Conservation (phyloP, 805 yeast genomes). For the Komagataella ulmi region DNA sequence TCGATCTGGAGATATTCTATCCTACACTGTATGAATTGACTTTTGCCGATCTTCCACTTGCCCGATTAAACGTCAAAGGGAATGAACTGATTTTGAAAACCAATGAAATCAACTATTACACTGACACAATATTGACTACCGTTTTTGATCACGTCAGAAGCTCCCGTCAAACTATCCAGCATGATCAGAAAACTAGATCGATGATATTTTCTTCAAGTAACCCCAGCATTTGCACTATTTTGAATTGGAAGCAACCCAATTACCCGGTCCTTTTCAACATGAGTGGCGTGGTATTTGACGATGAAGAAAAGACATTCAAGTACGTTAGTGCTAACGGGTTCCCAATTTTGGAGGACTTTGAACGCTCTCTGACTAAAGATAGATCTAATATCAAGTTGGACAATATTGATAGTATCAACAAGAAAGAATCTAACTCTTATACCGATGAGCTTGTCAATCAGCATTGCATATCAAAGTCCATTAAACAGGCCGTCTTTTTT, state of each 20-base stretch:
- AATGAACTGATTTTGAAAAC: slow-evolving; percentile 6
- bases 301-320: slow-evolving; percentile 12
- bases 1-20: slow-evolving; percentile 63
- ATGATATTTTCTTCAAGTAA: slow-evolving; percentile 78
- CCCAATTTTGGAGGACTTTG: slow-evolving; percentile 4
- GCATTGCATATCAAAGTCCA: slow-evolving; percentile 44
- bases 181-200: slow-evolving; percentile 32
- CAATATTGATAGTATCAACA: slow-evolving; percentile 19
- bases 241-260: slow-evolving; percentile 98
- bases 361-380: slow-evolving; percentile 1
- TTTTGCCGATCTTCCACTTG: slow-evolving; percentile 11
- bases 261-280: slow-evolving; percentile 85
- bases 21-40: slow-evolving; percentile 40
- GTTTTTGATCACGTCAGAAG: slow-evolving; percentile 69
- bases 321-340: slow-evolving; percentile 29
- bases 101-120: slow-evolving; percentile 25
- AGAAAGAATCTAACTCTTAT: slow-evolving; percentile 18
- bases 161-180: slow-evolving; percentile 16
- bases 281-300: slow-evolving; percentile 36
- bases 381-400: slow-evolving; percentile 15
- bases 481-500: slow-evolving; percentile 72
- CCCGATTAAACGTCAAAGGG: slow-evolving; percentile 1
- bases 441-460: slow-evolving; percentile 18
- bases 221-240: slow-evolving; percentile 80
- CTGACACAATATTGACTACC: slow-evolving; percentile 57